phyloP scores from a whole-genome alignment of 257 asterid genomes.

The Datura wrightii region DNA sequence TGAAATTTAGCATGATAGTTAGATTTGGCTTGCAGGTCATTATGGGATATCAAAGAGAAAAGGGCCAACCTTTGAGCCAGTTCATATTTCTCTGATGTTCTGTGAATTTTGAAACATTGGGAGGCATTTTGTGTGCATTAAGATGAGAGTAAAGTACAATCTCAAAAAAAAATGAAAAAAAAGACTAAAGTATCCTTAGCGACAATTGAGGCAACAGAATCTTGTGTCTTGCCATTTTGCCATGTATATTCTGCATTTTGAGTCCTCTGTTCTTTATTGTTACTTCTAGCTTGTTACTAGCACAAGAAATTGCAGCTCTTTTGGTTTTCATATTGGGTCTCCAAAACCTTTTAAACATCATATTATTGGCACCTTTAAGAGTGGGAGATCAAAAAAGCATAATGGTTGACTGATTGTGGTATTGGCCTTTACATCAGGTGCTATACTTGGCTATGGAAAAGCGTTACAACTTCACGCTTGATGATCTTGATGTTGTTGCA shows the following conservation, averaged over 20 bases:
- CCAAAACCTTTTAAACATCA: not conserved
- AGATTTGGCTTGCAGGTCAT: not conserved
- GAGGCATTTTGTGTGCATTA: not conserved
- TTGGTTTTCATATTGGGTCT: not conserved
- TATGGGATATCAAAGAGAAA: not conserved
- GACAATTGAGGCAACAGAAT: not conserved
- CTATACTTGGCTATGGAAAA: constrained; percentile 89
- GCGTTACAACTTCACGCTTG: constrained; percentile 85
- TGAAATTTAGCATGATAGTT: not conserved
- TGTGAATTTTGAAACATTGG: not conserved
- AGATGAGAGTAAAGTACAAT: not conserved
- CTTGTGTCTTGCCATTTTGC: not conserved
- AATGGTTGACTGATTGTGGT: constrained; percentile 7
- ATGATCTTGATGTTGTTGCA: constrained; percentile 87
- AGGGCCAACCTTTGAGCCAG: not conserved
- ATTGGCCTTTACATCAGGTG: constrained; percentile 52
- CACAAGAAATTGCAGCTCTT: not conserved
- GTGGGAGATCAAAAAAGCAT: not conserved
- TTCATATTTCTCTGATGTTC: not conserved
- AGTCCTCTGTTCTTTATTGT: not conserved
- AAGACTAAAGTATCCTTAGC: not conserved
- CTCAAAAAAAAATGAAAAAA: not conserved
- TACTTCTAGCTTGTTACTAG: not conserved
- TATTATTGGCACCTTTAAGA: not conserved
- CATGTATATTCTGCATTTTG: not conserved